Conservation (phyloP, 2,329 filamentous ascomycete genomes). For the Talaromyces sp. region DNA sequence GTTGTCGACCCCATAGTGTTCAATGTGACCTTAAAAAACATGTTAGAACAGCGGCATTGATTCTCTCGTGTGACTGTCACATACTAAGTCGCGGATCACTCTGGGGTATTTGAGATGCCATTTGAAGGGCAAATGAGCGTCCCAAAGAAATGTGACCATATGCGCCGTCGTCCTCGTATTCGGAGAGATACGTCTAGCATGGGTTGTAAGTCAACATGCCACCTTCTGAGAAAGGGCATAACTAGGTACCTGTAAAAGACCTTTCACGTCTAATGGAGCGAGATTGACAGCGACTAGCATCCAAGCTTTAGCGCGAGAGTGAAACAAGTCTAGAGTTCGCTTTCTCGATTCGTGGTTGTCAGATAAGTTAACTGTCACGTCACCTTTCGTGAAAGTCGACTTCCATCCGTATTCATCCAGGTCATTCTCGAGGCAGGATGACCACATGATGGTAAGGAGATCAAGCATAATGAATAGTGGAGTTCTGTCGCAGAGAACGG, state of each 20-base stretch:
- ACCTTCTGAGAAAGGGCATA: background rate
- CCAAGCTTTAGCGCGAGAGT: constrained; percentile 75
- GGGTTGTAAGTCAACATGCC: background rate
- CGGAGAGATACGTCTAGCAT: constrained; percentile 80
- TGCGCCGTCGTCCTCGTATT: constrained; percentile 84
- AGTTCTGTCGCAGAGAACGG: constrained; percentile 80
- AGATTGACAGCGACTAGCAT: constrained; percentile 74
- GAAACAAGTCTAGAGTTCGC: constrained; percentile 71
- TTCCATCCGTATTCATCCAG: constrained; percentile 89
- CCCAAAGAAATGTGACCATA: constrained; percentile 92
- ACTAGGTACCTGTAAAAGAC: constrained; percentile 62
- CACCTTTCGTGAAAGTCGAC: constrained; percentile 71
- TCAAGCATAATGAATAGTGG: constrained; percentile 92
- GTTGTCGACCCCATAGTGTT: constrained; percentile 65
- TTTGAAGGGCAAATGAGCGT: constrained; percentile 87
- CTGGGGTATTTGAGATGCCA: constrained; percentile 79
- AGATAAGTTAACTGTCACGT: constrained; percentile 83
- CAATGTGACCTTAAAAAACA: constrained; percentile 58
- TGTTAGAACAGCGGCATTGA: constrained; percentile 15
- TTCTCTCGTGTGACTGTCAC: constrained; percentile 8
- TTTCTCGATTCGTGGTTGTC: constrained; percentile 84
- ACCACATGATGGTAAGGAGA: constrained; percentile 90
- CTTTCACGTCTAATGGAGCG: constrained; percentile 90
- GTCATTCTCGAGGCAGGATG: constrained; percentile 87
- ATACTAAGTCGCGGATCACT: constrained; percentile 76